Percentiles rank a stretch among this genome's conserved stretches.
These are phyloP conservation scores for Picea sitchensis DNA, from an alignment of 75 land plant genomes.

Conservation along the genomic window DNA sequence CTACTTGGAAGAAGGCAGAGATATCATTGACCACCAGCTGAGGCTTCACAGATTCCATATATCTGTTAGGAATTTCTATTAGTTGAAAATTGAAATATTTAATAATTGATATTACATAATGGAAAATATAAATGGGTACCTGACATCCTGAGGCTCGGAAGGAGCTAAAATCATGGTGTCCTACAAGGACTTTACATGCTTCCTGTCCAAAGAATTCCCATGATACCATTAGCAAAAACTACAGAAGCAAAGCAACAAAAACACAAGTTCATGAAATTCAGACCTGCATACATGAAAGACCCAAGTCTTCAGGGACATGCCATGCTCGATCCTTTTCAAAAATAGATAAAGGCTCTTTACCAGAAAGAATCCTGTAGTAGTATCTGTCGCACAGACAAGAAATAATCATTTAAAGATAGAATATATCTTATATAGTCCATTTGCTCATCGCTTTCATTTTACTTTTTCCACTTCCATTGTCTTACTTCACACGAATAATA, in stretches of 20 bases:
- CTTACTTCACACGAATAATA: not conserved
- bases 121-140: conserved; percentile 34
- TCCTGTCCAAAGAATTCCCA: conserved; percentile 34
- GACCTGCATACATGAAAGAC: conserved; percentile 80
- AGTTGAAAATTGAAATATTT: no score
- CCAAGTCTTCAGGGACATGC: conserved; percentile 74
- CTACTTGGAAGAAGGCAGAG: no score
- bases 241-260: not conserved
- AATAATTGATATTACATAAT: conserved; percentile 7
- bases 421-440: not conserved
- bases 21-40: no score
- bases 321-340: conserved; percentile 91
- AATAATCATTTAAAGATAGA: not conserved
- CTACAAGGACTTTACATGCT: conserved; percentile 76
- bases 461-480: not conserved
- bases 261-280: not conserved
- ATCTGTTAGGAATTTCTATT: no score
- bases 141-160: conserved; percentile 95
- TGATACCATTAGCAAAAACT: not conserved
- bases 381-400: conserved; percentile 43
- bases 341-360: conserved; percentile 58
- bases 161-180: conserved; percentile 94
- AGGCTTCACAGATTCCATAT: no score
- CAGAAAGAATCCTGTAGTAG: conserved; percentile 77
- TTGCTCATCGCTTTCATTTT: no score